These are phyloP conservation scores for Mallotus nudiflorus DNA, from an alignment of 345 rosid species.

Conservation along the genomic window DNA sequence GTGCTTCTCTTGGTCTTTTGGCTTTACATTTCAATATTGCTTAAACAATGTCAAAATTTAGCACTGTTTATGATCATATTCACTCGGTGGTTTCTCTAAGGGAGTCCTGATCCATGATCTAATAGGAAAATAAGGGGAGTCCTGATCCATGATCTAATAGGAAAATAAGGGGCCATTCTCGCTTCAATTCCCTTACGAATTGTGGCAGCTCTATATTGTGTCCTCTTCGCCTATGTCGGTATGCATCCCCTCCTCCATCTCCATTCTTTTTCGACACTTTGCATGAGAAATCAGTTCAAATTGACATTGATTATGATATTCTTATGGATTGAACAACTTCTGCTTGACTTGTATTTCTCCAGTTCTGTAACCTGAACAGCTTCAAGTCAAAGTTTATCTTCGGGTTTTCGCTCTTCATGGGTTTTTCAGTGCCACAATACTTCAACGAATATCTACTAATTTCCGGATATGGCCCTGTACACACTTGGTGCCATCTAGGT, in stretches of 20 bases:
- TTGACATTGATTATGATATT: background rate
- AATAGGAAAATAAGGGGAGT: no score
- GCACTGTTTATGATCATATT: background rate
- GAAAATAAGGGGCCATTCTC: constrained; percentile 92
- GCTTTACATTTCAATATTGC: background rate
- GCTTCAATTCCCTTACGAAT: constrained; percentile 89
- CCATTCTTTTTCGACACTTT: background rate
- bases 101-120: background rate
- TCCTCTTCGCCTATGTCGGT: constrained; percentile 85
- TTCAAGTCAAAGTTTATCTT: constrained; percentile 79
- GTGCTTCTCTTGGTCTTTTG: background rate
- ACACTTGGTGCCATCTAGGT: constrained; percentile 63
- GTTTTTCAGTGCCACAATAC: constrained; percentile 82
- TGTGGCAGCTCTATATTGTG: constrained; percentile 77
- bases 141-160: no score
- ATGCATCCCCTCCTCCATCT: constrained; percentile 32
- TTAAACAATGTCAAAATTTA: background rate
- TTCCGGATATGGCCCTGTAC: constrained; percentile 71
- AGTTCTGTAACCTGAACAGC: constrained; percentile 86
- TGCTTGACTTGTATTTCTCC: constrained; percentile 78
- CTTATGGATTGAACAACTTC: constrained; percentile 49
- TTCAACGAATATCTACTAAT: constrained; percentile 56
- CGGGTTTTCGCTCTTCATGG: constrained; percentile 80
- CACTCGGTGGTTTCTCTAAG: background rate
- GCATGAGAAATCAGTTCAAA: background rate